phyloP scores from a whole-genome alignment of 371 early-diverging fungal genomes.

The Mortierella sp. region DNA sequence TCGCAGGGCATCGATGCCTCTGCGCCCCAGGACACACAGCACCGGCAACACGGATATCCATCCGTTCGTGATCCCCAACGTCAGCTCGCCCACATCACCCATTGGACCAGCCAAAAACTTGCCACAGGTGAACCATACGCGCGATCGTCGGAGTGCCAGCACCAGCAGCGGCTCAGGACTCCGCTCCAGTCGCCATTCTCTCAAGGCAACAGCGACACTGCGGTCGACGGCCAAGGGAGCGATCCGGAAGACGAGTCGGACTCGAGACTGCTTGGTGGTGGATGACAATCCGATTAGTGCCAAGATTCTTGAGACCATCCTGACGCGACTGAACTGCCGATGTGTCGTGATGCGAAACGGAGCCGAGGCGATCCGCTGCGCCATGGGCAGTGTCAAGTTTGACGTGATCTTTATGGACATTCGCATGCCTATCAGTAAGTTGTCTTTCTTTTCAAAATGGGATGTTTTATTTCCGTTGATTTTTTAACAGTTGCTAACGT shows the following conservation, averaged over 20 bases:
- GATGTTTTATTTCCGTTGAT: background rate
- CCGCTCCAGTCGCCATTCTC: constrained; percentile 52
- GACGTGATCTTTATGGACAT: constrained; percentile 95
- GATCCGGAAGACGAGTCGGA: constrained; percentile 39
- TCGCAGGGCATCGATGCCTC: constrained; percentile 50
- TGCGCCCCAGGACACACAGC: constrained; percentile 55
- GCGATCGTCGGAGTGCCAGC: constrained; percentile 49
- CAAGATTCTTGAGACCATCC: constrained; percentile 89
- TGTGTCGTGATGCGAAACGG: constrained; percentile 90
- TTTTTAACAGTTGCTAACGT: background rate
- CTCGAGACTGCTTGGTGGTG: constrained; percentile 77
- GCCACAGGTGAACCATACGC: constrained; percentile 34
- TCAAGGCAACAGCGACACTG: constrained; percentile 55
- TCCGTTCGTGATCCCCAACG: constrained; percentile 42
- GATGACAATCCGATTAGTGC: constrained; percentile 93
- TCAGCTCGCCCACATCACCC: constrained; percentile 41
- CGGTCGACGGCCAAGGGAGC: constrained; percentile 52
- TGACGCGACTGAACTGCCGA: constrained; percentile 78
- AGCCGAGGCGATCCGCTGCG: constrained; percentile 90
- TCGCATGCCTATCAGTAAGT: constrained; percentile 92
- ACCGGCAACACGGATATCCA: constrained; percentile 46
- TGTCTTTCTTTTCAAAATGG: background rate
- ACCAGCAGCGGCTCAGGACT: constrained; percentile 44
- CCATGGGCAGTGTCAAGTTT: constrained; percentile 89
- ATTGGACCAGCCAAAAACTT: constrained; percentile 31